Base-by-base conservation (phyloP, 495 filamentous ascomycete genomes). In the Halenospora varia region DNA sequence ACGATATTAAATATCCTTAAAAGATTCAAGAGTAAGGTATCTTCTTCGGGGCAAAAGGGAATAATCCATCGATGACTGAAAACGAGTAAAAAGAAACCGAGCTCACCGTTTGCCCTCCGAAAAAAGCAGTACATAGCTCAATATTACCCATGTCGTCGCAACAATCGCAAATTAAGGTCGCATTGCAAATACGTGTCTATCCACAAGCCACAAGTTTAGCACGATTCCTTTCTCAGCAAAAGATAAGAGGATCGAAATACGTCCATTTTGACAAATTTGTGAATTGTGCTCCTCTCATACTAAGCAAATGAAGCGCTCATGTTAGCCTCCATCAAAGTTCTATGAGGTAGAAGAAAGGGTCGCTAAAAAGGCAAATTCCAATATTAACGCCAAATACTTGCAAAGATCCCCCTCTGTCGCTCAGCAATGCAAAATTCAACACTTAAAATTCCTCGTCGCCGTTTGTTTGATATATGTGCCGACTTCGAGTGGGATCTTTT, bases 381-480 rank as follows among this genome's bases (percentile, higher is more conserved):
- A 8, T 57, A 18, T 35, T 24, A 62, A 54, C 59, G 61, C 64
- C 64, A 57, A n/a, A 67, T 67, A 67, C 64, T 64, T 67, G 64
- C 64, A 57, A 44, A 59, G 45, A 29, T 45, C 40, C 23, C 18
- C 13, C 29, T 35, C 51, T 26, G 15, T 42, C 26, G 23, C n/a
- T 22, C 42, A 40, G 15, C 39, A 23, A 53, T 40, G 23, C 52
- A 29, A 41, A 35, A 17, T 25, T 47, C 8, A 20, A 20, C 19
- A 50, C 49, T 20, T 49, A 58, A 61, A 61, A 51, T 26, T 65
- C 64, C 25, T 66, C 66, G 13, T 96, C 89, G 11, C 90, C 90
- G 62, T 76, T 85, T 50, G 87, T 79, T 67, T 94, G 86, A 70
- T 96, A 96, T 56, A 93, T 87, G 68, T 96, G 90, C 59, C 90